Evolutionary conservation across 768 basidiomycete genomes (phyloP), one percentile per base, ranked within the genome.

Genomic region (Boletus sp.): DNA sequence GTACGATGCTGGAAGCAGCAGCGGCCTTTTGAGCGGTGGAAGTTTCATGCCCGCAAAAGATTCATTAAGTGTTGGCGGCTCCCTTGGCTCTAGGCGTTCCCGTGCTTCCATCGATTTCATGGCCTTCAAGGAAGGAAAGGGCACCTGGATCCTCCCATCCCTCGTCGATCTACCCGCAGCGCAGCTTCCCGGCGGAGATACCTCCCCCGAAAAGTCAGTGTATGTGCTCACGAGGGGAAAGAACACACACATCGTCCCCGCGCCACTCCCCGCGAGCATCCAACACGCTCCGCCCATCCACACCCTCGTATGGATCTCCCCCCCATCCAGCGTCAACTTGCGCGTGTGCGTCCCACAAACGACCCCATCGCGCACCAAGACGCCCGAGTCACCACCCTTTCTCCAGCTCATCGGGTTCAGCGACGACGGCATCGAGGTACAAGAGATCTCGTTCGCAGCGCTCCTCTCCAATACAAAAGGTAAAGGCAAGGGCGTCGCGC

Each of bases 391-490:
- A 14, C 47, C 62, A 1, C 78, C 81, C 9, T 78, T 81, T 60
- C 69, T 93, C 42, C 91, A 93, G 65, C 67, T 91, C 34, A 73
- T 88, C 43, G 84, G 82, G 17, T 81, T 92, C 48, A 77, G 83
- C 23, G 84, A 86, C 50, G 78, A 82, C 52, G 90, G 90, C 11
- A 60, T 93, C 15, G 90, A 93, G 65, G 79, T 84, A 3, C 83
- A 87, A 56, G 91, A 93, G 68, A 66, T 86, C 30, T 69, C 80
- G 1, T 68, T 90, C 11, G 68, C 79, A 10, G 77, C 78, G 51
- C 67, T 89, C 42, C 57, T 65, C 15, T 54, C 61, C 50, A 25
- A 27, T 1, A 1, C 30, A 46, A 70, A 61, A 39, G 74, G 75
- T 30, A 79, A 77, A 78, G 50, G 46, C 1, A 30, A 77, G 79